phyloP scores from a whole-genome alignment of 352 stramenopile species.

The Phytopythium sindhum region DNA sequence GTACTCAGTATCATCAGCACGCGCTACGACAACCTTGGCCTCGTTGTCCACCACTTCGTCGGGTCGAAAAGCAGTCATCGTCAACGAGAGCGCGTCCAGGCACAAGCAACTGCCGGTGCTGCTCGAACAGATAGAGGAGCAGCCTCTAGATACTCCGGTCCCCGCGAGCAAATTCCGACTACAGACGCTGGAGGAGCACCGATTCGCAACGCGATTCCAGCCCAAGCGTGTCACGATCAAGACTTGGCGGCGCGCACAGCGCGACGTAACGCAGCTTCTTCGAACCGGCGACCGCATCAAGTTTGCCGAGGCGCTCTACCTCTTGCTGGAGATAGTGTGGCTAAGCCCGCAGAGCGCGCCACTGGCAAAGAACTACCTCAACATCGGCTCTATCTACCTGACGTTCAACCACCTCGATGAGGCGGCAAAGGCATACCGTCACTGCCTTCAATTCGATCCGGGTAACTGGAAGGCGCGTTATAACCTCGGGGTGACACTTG shows the following conservation, averaged over 20 bases:
- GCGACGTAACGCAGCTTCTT: conserved; percentile 27
- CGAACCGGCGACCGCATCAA: conserved; percentile 24
- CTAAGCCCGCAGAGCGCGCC: conserved; percentile 28
- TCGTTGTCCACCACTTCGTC: conserved; percentile 5
- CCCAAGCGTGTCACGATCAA: conserved; percentile 34
- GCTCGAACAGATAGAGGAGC: not conserved
- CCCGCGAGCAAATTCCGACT: conserved; percentile 21
- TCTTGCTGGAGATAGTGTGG: conserved; percentile 54
- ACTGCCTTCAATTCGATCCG: conserved; percentile 35
- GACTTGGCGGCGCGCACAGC: conserved; percentile 35
- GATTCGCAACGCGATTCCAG: conserved; percentile 46
- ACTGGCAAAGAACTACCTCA: conserved; percentile 39
- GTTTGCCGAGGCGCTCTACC: conserved; percentile 44
- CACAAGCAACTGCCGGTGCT: not conserved
- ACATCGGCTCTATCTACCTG: conserved; percentile 54
- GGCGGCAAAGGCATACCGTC: conserved; percentile 44
- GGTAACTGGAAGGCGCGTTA: conserved; percentile 41
- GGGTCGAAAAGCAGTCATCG: not conserved
- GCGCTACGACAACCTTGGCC: conserved; percentile 11
- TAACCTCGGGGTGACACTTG: conserved; percentile 44
- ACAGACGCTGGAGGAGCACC: conserved; percentile 57
- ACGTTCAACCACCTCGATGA: conserved; percentile 46
- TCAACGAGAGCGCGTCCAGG: not conserved
- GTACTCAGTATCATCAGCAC: conserved; percentile 15
- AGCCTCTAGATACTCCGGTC: not conserved